Evolutionary conservation across 2,329 filamentous ascomycete genomes (phyloP), one percentile per base, ranked within the genome.

Genomic region (Aspergillus transmontanensis): DNA sequence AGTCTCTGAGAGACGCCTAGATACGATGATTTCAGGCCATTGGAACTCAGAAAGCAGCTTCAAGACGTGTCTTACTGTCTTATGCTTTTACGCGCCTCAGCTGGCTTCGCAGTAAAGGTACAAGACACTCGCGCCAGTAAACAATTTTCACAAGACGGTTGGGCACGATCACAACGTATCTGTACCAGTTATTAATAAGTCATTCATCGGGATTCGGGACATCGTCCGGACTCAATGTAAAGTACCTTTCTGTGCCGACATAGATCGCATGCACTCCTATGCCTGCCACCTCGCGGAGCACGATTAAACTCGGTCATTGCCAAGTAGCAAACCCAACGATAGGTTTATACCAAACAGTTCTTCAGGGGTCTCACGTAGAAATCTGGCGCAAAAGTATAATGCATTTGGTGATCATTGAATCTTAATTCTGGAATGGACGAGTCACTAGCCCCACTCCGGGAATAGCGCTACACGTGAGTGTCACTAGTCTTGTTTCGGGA

Each of bases 81-180:
- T 14, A 69, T 56, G 10, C 62, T 66, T 60, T 69, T 71, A 30
- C 69, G 66, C 12, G 63, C 61, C 23, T 64, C 64, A 21, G 21
- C 23, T 34, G 60, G 39, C 21, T 34, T 56, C 11, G 54, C 63
- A 7, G 68, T 69, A 28, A 73, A 73, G 7, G 62, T 63, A 61
- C 72, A 73, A 11, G 64, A 57, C 0, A 70, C 48, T 0, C 64
- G 64, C 10, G 68, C 71, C 34, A 71, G 54, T 51, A 62, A 63
- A 46, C 72, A 73, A 21, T 64, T 72, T 32, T 73, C 72, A 30
- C 72, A 73, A 19, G 71, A 68, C 12, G 72, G 72, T 26, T 68
- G 66, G 7, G 58, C 67, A 50, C 66, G 63, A 58, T 73, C 69
- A 46, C 72, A 73, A 48, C 71, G 71, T 28, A 73, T 72, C 72